Conservation (phyloP, 192 early-diverging fungal species). For the Mortierella hygrophila region DNA sequence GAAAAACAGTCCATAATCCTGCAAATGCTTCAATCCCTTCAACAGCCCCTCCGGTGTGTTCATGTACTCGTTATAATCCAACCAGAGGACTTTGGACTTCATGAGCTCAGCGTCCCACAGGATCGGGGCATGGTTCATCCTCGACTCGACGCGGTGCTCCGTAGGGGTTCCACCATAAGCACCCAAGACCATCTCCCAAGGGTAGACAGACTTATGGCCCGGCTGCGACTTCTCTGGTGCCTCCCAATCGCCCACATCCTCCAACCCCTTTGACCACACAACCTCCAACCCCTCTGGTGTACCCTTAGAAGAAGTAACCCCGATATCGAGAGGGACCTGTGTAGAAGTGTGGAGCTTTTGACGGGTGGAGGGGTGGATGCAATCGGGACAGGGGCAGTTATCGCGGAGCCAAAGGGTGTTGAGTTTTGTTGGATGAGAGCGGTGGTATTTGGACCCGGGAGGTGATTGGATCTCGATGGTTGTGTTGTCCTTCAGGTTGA, state of each 20-base stretch:
- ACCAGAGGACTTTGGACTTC: constrained; percentile 59
- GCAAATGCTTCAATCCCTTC: constrained; percentile 67
- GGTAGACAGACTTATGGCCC: constrained; percentile 32
- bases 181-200: constrained; percentile 51
- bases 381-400: constrained; percentile 69
- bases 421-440: constrained; percentile 17
- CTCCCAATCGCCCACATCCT: constrained; percentile 50
- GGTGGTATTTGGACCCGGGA: constrained; percentile 20
- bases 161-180: constrained; percentile 35
- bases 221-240: constrained; percentile 39
- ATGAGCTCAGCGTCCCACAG: constrained; percentile 60
- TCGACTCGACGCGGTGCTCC: constrained; percentile 17
- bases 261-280: constrained; percentile 62
- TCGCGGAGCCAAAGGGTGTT: constrained; percentile 70
- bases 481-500: neutral
- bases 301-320: constrained; percentile 26
- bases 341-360: constrained; percentile 71
- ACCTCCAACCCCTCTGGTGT: constrained; percentile 53
- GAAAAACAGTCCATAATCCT: constrained; percentile 78
- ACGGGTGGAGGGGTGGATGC: constrained; percentile 67
- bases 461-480: constrained; percentile 20
- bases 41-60: constrained; percentile 65
- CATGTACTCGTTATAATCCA: constrained; percentile 71
- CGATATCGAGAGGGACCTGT: constrained; percentile 63
- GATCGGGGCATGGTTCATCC: constrained; percentile 49